phyloP scores from a whole-genome alignment of 768 basidiomycete species.

The Guyanaporus albipodus region DNA sequence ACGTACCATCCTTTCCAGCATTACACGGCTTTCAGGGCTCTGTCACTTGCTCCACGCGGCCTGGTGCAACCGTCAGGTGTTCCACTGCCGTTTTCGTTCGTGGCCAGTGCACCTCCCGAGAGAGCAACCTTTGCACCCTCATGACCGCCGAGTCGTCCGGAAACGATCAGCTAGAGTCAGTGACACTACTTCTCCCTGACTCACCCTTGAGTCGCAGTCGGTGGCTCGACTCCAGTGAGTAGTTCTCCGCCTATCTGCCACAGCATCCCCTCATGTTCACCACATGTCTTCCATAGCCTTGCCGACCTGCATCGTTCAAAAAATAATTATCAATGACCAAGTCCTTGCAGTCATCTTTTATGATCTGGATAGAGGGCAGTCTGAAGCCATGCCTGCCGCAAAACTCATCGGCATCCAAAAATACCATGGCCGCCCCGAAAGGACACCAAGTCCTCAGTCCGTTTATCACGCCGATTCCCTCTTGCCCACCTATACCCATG shows the following conservation, averaged over 20 bases:
- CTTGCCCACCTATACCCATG: conserved; percentile 30
- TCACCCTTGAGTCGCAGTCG: conserved; percentile 62
- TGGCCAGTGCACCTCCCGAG: conserved; percentile 48
- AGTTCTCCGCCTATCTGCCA: conserved; percentile 8
- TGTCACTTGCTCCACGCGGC: conserved; percentile 50
- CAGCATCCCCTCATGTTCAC: conserved; percentile 23
- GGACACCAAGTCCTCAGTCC: conserved; percentile 25
- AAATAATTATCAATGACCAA: conserved; percentile 62
- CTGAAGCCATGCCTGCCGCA: conserved; percentile 52
- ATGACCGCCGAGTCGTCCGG: conserved; percentile 44
- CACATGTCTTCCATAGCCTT: conserved; percentile 39
- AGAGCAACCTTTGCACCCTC: conserved; percentile 40
- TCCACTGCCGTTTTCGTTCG: conserved; percentile 56
- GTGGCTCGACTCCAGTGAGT: conserved; percentile 67
- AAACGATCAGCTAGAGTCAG: conserved; percentile 43
- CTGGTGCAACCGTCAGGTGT: conserved; percentile 55
- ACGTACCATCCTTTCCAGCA: conserved; percentile 49
- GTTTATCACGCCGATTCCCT: conserved; percentile 29
- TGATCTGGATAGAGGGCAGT: conserved; percentile 57
- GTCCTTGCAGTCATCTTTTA: conserved; percentile 63
- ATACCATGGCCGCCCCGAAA: conserved; percentile 31
- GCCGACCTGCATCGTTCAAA: conserved; percentile 61
- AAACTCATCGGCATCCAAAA: conserved; percentile 53
- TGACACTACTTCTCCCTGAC: conserved; percentile 60
- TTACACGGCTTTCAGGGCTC: conserved; percentile 62